Conservation (phyloP, 2,329 filamentous ascomycete genomes). For the Cercospora brassicicola region DNA sequence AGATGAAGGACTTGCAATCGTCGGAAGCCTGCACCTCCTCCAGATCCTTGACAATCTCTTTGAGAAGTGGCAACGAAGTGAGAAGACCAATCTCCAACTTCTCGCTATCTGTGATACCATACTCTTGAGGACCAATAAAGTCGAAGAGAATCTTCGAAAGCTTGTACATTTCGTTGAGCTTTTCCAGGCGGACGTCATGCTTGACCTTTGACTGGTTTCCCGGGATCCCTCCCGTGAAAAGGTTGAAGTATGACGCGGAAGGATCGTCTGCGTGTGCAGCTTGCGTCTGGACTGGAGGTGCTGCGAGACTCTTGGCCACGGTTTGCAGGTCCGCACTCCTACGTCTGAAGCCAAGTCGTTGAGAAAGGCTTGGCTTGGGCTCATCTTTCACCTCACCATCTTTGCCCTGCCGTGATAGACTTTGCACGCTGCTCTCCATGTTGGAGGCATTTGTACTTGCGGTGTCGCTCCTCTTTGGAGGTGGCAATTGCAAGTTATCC, state of each 20-base stretch:
- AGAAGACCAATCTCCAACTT: constrained; percentile 98
- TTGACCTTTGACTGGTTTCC: constrained; percentile 65
- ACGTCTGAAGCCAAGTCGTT: constrained; percentile 56
- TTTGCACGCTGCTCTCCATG: constrained; percentile 14
- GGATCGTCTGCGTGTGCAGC: constrained; percentile 40
- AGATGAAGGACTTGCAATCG: constrained; percentile 93
- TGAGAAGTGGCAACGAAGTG: constrained; percentile 87
- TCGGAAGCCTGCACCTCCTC: constrained; percentile 96
- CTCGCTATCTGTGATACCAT: constrained; percentile 91
- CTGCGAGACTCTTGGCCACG: constrained; percentile 18
- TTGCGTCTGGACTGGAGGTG: constrained; percentile 3
- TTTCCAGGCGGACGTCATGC: constrained; percentile 79
- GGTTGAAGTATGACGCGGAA: constrained; percentile 77
- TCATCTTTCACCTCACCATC: constrained; percentile 15
- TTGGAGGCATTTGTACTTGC: constrained; percentile 22
- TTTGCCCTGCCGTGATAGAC: constrained; percentile 7
- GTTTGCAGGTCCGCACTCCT: constrained; percentile 48
- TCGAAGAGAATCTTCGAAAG: constrained; percentile 94
- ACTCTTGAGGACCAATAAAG: constrained; percentile 97
- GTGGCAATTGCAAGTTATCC: constrained; percentile 23
- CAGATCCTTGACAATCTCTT: constrained; percentile 94
- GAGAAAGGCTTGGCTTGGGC: constrained; percentile 39
- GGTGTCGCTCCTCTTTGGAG: constrained; percentile 29
- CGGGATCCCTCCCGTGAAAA: constrained; percentile 70
- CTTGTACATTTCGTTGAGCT: constrained; percentile 88